Evolutionary conservation across 176 grass and related monocot species (phyloP).

Genomic region (Tillandsia leiboldiana): DNA sequence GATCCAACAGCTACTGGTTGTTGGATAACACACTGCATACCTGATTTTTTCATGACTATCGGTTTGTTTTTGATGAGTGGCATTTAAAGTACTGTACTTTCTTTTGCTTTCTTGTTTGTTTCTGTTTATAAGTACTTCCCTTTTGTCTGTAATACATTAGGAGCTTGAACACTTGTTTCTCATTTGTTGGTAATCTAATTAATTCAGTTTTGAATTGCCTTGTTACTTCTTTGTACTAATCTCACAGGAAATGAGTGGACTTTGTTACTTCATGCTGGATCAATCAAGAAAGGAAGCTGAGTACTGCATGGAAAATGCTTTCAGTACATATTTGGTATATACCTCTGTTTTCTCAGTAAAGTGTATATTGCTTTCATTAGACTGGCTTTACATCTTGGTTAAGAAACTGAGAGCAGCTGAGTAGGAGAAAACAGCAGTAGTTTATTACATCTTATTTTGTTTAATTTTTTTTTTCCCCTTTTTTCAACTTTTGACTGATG

Average conservation of each 20-base stretch:
- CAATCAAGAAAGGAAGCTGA: constrained; percentile 95
- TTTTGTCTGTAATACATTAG: not conserved
- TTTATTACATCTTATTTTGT: not conserved
- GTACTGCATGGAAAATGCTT: constrained; percentile 95
- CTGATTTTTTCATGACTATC: not conserved
- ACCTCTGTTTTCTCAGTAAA: not conserved
- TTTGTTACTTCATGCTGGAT: constrained; percentile 96
- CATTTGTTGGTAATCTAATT: not conserved
- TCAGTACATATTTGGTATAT: constrained; percentile 82
- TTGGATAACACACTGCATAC: not conserved
- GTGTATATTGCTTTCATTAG: not conserved
- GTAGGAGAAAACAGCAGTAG: no score
- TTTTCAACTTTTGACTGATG: not conserved
- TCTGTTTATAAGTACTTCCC: not conserved
- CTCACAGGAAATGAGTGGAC: constrained; percentile 88
- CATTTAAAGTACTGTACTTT: not conserved
- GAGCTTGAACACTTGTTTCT: not conserved
- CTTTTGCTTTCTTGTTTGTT: not conserved
- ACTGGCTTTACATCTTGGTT: not conserved
- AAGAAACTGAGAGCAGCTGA: no score
- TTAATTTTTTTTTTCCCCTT: not conserved
- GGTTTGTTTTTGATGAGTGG: not conserved
- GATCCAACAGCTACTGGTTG: constrained; percentile 1
- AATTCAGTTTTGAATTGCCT: constrained; percentile 18
- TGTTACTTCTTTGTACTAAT: constrained; percentile 14